A percentile compares a stretch with the other conserved stretches of the same genome.
Conservation (phyloP, 805 yeast genomes). For the Candida peoriensis region DNA sequence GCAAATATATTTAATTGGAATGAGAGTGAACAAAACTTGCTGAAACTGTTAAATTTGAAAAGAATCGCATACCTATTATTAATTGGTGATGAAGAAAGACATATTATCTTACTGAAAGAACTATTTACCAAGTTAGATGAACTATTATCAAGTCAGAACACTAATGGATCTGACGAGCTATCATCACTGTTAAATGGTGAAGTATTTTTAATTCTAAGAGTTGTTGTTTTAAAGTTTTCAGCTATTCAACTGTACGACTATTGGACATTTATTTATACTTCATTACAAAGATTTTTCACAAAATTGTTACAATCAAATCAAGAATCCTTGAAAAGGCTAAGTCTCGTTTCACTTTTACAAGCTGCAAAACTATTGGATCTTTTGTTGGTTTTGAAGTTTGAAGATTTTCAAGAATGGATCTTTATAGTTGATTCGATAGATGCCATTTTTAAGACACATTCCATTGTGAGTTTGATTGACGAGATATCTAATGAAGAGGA, state of each 20-base stretch:
- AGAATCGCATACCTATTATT: constrained; percentile 61
- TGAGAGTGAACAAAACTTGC: constrained; percentile 53
- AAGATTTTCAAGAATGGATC: constrained; percentile 88
- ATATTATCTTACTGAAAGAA: constrained; percentile 41
- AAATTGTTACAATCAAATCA: constrained; percentile 25
- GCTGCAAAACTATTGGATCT: constrained; percentile 80
- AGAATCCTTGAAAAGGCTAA: constrained; percentile 29
- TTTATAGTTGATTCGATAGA: constrained; percentile 68
- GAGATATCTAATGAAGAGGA: constrained; percentile 15
- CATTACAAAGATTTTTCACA: constrained; percentile 48
- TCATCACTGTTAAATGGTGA: constrained; percentile 30
- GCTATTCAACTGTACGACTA: constrained; percentile 58
- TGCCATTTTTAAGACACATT: constrained; percentile 40
- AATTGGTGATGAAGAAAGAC: constrained; percentile 56
- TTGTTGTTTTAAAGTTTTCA: constrained; percentile 55
- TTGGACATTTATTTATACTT: constrained; percentile 67
- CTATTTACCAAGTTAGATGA: constrained; percentile 45
- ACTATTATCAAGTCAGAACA: constrained; percentile 20
- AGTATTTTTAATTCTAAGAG: constrained; percentile 57
- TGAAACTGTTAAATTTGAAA: constrained; percentile 47
- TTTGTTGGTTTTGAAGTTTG: constrained; percentile 59
- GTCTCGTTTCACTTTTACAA: constrained; percentile 40
- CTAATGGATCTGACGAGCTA: constrained; percentile 23
- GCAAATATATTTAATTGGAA: constrained; percentile 70
- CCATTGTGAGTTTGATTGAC: constrained; percentile 23